Conservation (phyloP, 2,329 filamentous ascomycete genomes). For the Colletotrichum trifolii region DNA sequence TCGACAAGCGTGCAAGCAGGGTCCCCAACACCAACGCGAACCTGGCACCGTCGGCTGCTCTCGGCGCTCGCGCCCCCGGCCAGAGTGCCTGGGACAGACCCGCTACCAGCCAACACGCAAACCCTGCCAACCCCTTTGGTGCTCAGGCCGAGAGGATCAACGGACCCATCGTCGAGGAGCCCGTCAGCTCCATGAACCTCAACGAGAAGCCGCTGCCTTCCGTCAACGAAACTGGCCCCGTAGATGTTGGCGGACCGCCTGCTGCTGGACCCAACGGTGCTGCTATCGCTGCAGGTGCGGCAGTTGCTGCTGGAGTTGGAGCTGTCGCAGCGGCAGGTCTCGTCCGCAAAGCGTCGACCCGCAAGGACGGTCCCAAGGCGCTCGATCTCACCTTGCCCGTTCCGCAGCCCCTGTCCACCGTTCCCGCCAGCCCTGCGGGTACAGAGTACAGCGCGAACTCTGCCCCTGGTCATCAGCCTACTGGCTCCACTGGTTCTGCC, state of each 20-base stretch:
- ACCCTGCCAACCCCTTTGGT: conserved; percentile 78
- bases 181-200: conserved; percentile 49
- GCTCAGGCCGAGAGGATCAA: conserved; percentile 64
- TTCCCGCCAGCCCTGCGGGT: conserved; percentile 69
- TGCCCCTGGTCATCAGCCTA: conserved; percentile 57
- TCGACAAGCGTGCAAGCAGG: conserved; percentile 63
- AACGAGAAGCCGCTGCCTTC: conserved; percentile 42
- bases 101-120: conserved; percentile 55
- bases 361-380: conserved; percentile 61
- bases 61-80: conserved; percentile 43
- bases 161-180: conserved; percentile 53
- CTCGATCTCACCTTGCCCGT: conserved; percentile 64
- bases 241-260: conserved; percentile 39
- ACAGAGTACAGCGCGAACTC: conserved; percentile 72
- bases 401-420: conserved; percentile 43
- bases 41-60: conserved; percentile 44
- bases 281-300: conserved; percentile 42
- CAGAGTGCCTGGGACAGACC: conserved; percentile 61
- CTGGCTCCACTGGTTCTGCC: conserved; percentile 62
- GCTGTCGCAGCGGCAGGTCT: conserved; percentile 52
- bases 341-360: conserved; percentile 66
- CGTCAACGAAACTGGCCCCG: conserved; percentile 2
- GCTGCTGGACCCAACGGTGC: conserved; percentile 44
- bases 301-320: conserved; percentile 47
- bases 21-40: conserved; percentile 55